Conservation (phyloP, 139 green algal species). For the Protoeuglena noctilucae region DNA sequence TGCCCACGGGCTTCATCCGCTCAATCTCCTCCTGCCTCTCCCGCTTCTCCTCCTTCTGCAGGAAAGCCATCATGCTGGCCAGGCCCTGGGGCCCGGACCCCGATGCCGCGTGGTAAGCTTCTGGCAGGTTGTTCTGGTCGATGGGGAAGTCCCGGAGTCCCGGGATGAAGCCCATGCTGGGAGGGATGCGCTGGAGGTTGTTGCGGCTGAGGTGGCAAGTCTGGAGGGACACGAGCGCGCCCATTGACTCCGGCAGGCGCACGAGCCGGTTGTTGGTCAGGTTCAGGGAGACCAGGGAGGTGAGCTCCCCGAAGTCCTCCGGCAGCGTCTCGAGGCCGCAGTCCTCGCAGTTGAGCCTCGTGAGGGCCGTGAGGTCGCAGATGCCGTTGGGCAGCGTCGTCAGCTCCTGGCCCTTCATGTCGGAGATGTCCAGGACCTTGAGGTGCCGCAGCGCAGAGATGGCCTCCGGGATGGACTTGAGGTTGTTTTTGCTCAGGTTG, state of each 20-base stretch:
- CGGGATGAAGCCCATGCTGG: slow-evolving; percentile 51
- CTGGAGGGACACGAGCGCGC: slow-evolving; percentile 42
- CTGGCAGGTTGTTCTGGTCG: slow-evolving; percentile 60
- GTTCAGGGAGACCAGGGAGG: slow-evolving; percentile 47
- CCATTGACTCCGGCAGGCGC: slow-evolving; percentile 44
- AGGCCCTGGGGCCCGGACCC: slow-evolving; percentile 37
- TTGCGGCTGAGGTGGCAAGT: slow-evolving; percentile 54
- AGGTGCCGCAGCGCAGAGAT: slow-evolving; percentile 36
- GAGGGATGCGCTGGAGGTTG: slow-evolving; percentile 40
- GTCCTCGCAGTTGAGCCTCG: slow-evolving; percentile 15
- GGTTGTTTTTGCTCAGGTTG: slow-evolving; percentile 45
- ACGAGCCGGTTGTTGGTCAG: slow-evolving; percentile 57
- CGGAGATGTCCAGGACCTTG: slow-evolving; percentile 13
- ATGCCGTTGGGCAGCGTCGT: background rate
- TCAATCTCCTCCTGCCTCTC: slow-evolving; percentile 67
- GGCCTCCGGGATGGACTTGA: slow-evolving; percentile 34
- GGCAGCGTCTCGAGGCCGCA: slow-evolving; percentile 56
- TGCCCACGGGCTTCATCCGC: slow-evolving; percentile 61
- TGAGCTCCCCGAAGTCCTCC: slow-evolving; percentile 44
- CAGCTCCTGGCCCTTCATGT: background rate
- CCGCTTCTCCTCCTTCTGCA: slow-evolving; percentile 68
- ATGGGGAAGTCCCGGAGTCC: slow-evolving; percentile 62
- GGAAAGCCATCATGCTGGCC: slow-evolving; percentile 50
- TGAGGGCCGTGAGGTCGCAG: slow-evolving; percentile 6
- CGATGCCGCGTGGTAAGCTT: slow-evolving; percentile 17